Evolutionary conservation across 2,329 filamentous ascomycete genomes (phyloP), one percentile per base, ranked within the genome.

Genomic region (Proliferodiscus dingleyae): DNA sequence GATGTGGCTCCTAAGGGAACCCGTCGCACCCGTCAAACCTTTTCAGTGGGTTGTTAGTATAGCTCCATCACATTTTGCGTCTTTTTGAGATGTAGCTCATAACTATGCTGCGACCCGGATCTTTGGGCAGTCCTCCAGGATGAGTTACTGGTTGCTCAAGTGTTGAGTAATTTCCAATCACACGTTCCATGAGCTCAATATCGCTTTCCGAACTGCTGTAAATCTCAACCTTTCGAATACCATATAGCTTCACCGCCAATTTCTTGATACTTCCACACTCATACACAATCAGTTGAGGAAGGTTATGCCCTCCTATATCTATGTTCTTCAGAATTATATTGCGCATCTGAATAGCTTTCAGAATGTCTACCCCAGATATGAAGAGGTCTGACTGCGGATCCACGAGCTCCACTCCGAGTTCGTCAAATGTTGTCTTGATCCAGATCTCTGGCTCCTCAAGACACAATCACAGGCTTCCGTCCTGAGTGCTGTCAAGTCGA

Each of bases 1-100:
- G 1, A 83, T 64, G 54, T 83, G 78, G 0, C 76, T 69, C 1
- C 82, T 82, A 0, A 85, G 67, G 1, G 80, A 81, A 1, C 82
- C 81, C 0, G 82, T 85, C 0, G 74, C 73, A 5, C 7, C 29
- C 15, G 29, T 32, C n/a, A 15, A 32, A 13, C 5, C n/a, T n/a
- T 15, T 32, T 32, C 15, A 15, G 29, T 5, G 13, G 5, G 5
- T n/a, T n/a, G 8, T 32, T 32, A 15, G n/a, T 5, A 43, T 16
- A 41, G n/a, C 7, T 15, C 15, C 15, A 7, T 41, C 19, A 16
- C 15, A 8, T 8, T 6, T 21, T 3, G 15, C 3, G 8, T 29
- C 23, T 37, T 37, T n/a, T 22, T 22, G 21, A 7, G 36, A 24
- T 8, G 13, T 4, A 29, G 24, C n/a, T 41, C 16, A 26, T 60